Percentiles rank a stretch among this genome's conserved stretches.
Evolutionary conservation across 495 filamentous ascomycete genomes (phyloP).

Genomic region (Aspergillus sparsus): DNA sequence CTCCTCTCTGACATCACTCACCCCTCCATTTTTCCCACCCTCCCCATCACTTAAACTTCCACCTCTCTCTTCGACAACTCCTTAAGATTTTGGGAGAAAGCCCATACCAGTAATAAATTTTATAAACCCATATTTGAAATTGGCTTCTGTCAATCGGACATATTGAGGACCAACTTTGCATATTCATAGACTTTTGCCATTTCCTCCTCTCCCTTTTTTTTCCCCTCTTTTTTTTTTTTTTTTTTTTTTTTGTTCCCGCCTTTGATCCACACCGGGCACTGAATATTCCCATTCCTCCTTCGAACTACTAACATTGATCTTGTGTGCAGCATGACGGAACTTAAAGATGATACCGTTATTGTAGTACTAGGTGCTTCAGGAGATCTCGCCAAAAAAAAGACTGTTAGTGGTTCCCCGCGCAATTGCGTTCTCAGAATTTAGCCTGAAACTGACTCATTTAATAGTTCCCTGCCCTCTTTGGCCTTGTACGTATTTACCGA

Average conservation of each 20-base stretch:
- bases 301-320: slow-evolving; percentile 33
- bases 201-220: neutral
- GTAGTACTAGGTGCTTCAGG: slow-evolving; percentile 96
- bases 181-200: neutral
- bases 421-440: neutral
- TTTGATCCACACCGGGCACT: slow-evolving; percentile 9
- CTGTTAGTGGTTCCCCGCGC: slow-evolving; percentile 57
- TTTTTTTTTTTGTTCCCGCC: slow-evolving; percentile 9
- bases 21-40: slow-evolving; percentile 35
- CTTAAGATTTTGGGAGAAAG: neutral
- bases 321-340: slow-evolving; percentile 71
- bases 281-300: slow-evolving; percentile 15
- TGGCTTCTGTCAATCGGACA: too few relatives aligned
- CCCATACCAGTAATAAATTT: too few relatives aligned
- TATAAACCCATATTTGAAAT: too few relatives aligned
- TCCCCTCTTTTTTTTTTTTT: neutral
- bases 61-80: slow-evolving; percentile 14
- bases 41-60: slow-evolving; percentile 24
- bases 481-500: slow-evolving; percentile 70
- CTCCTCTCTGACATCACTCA: slow-evolving; percentile 50
- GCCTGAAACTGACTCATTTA: slow-evolving; percentile 29
- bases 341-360: slow-evolving; percentile 98
- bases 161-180: too few relatives aligned
- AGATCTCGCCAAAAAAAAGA: slow-evolving; percentile 99
- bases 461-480: slow-evolving; percentile 97